Base-by-base conservation (phyloP, 2,329 filamentous ascomycete species). In the Talaromyces sp. region DNA sequence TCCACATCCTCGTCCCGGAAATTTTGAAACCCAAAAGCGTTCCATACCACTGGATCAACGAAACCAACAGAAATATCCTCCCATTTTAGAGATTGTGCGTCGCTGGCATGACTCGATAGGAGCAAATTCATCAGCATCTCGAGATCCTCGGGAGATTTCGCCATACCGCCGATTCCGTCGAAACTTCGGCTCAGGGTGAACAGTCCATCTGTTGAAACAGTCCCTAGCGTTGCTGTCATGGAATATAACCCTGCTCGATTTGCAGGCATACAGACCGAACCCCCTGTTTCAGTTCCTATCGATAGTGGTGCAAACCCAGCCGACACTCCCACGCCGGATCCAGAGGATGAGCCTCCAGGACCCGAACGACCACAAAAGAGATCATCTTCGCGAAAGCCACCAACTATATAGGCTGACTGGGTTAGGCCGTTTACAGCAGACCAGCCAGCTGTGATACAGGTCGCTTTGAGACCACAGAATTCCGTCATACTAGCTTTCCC, bases 221-320 rank as follows among this genome's bases (percentile, higher is more conserved):
- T 50, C 1, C 69, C 67, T 10, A 67, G 58, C 3, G 70, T 69
- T 3, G 68, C 67, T 41, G 71, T 72, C 41, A 73, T 69, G 17
- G 65, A 68, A 60, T 71, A 73, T 15, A 73, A 57, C 13, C 63
- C 69, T 21, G 69, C 69, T 15, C 69, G 62, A 22, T 62, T 68
- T 15, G 67, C 65, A 6, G 71, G 70, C 50, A 62, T 63, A n/a
- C 69, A 62, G 7, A 73, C 62, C 1, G 69, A 73, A 19, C 69
- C 69, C 33, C 67, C 65, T 15, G 70, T 72, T 57, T 74, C 71
- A 6, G 67, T 71, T 13, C 70, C 71, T 9, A 73, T 64, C 10
- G 67, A 61, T 52, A 71, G 58, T 3, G 71, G 69, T 0, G 68
- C 62, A 56, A 69, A 71, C 21, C 69, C 69, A 31, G 70, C 69